Evolutionary conservation across 345 rosid genomes (phyloP), one percentile per base, ranked within the genome.

Genomic region (Cardamine chenopodiifolia): DNA sequence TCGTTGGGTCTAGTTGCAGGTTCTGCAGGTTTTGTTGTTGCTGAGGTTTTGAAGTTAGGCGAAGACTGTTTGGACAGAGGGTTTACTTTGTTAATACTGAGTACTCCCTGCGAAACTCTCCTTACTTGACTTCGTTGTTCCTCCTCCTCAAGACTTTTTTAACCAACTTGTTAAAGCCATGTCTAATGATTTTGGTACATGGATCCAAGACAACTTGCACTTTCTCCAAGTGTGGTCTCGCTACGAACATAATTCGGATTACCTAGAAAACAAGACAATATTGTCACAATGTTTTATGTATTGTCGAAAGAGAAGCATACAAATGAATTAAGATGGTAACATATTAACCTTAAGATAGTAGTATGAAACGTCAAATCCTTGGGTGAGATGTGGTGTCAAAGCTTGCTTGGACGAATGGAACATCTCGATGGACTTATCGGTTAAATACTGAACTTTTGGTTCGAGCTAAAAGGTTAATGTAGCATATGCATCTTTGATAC

Each of bases 341-440:
- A 60, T 48, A 14, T 19, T 69, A 65, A 83, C 86, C 79, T 79
- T 52, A 76, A 73, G 55, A 63, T 73, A 73, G 50, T 59, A 28
- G 56, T 39, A 40, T 11, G 66, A 64, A 32, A 22, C 23, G 20
- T 59, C 17, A 7, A 71, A 52, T 66, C 40, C 60, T 68, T 73
- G 70, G 50, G 71, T 22, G 59, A 81, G 26, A 67, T 76, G 59
- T 32, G 68, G 78, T 20, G 20, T 64, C 50, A 73, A 29, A 69
- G 18, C 62, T 35, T 50, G 10, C 76, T 48, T 76, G 34, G 71
- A 68, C 44, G 70, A 32, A 34, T 73, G 62, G 13, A 57, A 81
- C 68, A 66, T 45, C 57, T 83, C 80, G 14, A 66, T 29, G 28
- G 63, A 60, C 52, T 69, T 72, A 15, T 75, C 45, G 50, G 44